phyloP scores from a whole-genome alignment of 2,329 filamentous ascomycete genomes.

The Colletotrichum sp. region DNA sequence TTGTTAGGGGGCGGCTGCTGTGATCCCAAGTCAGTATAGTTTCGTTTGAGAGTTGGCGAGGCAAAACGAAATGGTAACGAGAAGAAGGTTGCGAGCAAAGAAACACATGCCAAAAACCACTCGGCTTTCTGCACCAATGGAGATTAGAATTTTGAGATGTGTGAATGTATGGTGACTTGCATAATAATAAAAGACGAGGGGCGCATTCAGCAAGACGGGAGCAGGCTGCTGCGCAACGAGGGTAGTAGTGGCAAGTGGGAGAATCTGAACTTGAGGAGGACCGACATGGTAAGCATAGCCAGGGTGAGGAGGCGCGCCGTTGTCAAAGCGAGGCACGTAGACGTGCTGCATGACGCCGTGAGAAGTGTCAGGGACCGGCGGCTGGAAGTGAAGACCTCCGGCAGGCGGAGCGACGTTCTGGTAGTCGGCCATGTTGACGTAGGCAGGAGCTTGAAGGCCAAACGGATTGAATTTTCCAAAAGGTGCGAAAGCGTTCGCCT shows the following conservation, averaged over 20 bases:
- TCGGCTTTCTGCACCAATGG: neutral
- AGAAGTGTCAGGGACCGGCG: slow-evolving; percentile 62
- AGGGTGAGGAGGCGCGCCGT: slow-evolving; percentile 25
- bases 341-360: slow-evolving; percentile 60
- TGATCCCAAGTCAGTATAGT: slow-evolving; percentile 19
- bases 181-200: slow-evolving; percentile 34
- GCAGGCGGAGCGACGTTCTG: slow-evolving; percentile 46
- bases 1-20: slow-evolving; percentile 33
- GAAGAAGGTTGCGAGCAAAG: neutral
- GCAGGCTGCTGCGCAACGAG: neutral
- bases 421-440: slow-evolving; percentile 43
- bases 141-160: neutral
- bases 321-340: slow-evolving; percentile 61
- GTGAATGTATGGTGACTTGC: slow-evolving; percentile 36
- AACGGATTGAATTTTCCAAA: slow-evolving; percentile 13
- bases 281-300: slow-evolving; percentile 34
- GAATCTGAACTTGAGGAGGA: slow-evolving; percentile 32
- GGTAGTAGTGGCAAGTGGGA: slow-evolving; percentile 22
- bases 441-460: slow-evolving; percentile 19
- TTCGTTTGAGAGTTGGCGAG: neutral
- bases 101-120: neutral
- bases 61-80: neutral
- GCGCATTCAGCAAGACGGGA: neutral
- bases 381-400: slow-evolving; percentile 58
- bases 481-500: slow-evolving; percentile 9